Evolutionary conservation across 2,329 filamentous ascomycete species (phyloP).

Genomic region (Alternaria atra): DNA sequence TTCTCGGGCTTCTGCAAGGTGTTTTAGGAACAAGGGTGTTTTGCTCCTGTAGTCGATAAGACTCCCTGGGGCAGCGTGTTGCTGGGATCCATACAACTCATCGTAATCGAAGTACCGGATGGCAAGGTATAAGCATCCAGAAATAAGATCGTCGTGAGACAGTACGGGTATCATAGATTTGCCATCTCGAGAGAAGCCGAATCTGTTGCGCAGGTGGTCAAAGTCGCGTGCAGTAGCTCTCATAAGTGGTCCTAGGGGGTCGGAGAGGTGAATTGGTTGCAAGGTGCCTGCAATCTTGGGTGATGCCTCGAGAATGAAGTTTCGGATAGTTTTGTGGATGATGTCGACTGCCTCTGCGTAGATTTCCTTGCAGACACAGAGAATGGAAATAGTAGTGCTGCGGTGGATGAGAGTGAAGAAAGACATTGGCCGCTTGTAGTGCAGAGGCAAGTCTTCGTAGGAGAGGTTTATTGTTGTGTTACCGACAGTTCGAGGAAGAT

Average conservation of each 20-base stretch:
- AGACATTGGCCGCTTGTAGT: no score
- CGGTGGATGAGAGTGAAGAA: not conserved
- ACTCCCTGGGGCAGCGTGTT: not conserved
- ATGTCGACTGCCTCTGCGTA: not conserved
- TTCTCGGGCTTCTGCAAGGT: not conserved
- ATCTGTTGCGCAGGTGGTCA: not conserved
- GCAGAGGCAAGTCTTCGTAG: not conserved
- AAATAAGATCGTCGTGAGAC: not conserved
- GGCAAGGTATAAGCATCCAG: not conserved
- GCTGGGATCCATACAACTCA: not conserved
- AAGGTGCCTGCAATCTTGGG: not conserved
- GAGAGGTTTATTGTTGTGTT: not conserved
- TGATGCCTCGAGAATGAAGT: not conserved
- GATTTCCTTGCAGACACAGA: not conserved
- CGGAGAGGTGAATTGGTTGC: not conserved
- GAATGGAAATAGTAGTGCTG: not conserved
- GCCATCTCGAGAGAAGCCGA: not conserved
- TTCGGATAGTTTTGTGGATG: not conserved
- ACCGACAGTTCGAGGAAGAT: not conserved
- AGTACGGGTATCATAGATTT: not conserved
- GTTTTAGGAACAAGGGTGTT: not conserved
- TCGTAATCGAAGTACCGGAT: not conserved
- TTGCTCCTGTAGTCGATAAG: not conserved
- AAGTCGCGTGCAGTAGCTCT: not conserved
- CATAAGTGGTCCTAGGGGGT: not conserved